Base-by-base conservation (phyloP, 176 grass and related monocot species). In the Tillandsia fasciculata region DNA sequence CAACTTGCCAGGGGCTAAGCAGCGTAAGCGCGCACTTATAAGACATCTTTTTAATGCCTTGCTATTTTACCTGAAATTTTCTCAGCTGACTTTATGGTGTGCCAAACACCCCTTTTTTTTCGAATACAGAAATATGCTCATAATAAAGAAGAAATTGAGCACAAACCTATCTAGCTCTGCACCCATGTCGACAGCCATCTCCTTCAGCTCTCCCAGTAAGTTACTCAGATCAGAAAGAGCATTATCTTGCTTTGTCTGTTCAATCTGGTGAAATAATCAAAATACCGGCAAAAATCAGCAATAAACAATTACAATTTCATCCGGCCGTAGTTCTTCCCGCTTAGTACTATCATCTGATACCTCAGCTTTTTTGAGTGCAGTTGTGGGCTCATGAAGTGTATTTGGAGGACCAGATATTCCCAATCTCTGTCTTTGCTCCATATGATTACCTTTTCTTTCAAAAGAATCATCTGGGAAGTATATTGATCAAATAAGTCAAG, bases 221-320 rank as follows among this genome's bases (percentile, higher is more conserved):
- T 85, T 15, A 20, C 88, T 96, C 28, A 96, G 61, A 83, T 96
- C 74, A 72, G 89, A 91, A 26, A 96, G 74, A 2, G 49, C 81
- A n/a, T 87, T 88, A 66, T 92, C 88, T 81, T 96, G 92, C 73
- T 96, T 96, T 49, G 70, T 80, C 79, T 96, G 89, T 75, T 96
- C 92, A 57, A 83, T 58, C 92, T 96, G 78, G 15, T 26, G 2
- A 73, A 69, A 53, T 12, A 68, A 68, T 3, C 1, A 61, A 66
- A 79, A 11, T 15, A 73, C 72, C 10, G 80, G 12, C 33, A 82
- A 47, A 58, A 13, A 48, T 12, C 9, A 65, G 15, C 48, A 48
- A 23, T 22, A 10, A 9, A 13, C 49, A 49, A 48, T 53, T 47
- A 10, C 13, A 71, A 53, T 4, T 24, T 65, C 33, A 28, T n/a